Evolutionary conservation across 371 early-diverging fungal species (phyloP), one percentile per base, ranked within the genome.

Genomic region (Phascolomyces articulosus): DNA sequence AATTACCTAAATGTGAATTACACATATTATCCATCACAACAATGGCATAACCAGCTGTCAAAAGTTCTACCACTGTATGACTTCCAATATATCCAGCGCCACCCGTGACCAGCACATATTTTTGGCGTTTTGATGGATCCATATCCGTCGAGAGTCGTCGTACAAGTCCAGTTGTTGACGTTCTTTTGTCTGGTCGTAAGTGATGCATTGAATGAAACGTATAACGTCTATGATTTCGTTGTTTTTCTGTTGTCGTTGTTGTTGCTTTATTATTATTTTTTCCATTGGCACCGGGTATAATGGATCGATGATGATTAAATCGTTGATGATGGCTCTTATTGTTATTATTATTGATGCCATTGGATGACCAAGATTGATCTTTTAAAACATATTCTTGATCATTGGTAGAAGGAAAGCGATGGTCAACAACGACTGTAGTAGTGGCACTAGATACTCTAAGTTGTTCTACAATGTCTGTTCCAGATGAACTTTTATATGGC

Each of bases 1-100:
- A 20, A 38, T 51, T 77, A 77, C 80, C 82, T 60, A 77, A 63
- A 56, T 82, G 74, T 21, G 83, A 76, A 74, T 94, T 94, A 60
- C 82, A 70, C 69, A 94, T 79, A 68, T 93, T 94, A 70, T 94
- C 95, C 64, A 93, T 83, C 3, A 93, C 91, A 9, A 94, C 90
- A 47, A 93, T 87, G 61, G 88, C 82, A 74, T 85, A 87, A 40
- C 91, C 90, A 16, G 82, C 71, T 34, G 85, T 80, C 61, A 94
- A 69, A 9, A 96, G 85, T 65, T 93, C 92, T 26, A 94, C 69
- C 26, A 91, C 91, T 0, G 95, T 94, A 82, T 95, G 95, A 27
- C 92, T 92, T 26, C 96, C 96, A 64, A 96, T 94, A 71, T 92
- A 96, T 4, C 96, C 96, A 67, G 93, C 91, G 21, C 95, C 96